phyloP scores from a whole-genome alignment of 495 filamentous ascomycete genomes.

The Cercophora scortea region DNA sequence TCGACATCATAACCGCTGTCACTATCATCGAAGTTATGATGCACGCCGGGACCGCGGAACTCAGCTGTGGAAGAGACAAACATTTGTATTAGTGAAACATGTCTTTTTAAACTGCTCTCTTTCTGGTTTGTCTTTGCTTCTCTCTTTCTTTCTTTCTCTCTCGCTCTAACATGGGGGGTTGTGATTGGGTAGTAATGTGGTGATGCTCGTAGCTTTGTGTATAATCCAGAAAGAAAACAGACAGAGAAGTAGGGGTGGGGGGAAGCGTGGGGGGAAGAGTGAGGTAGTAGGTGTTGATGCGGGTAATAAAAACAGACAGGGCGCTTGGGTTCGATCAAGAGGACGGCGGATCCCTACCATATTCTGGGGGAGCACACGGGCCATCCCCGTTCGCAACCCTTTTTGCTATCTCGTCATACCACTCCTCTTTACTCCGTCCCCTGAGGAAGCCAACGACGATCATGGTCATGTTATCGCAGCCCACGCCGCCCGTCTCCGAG shows the following conservation, averaged over 20 bases:
- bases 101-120: neutral
- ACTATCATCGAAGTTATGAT: slow-evolving; percentile 87
- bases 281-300: no score
- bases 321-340: slow-evolving; percentile 5
- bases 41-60: slow-evolving; percentile 86
- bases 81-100: slow-evolving; percentile 20
- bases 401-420: slow-evolving; percentile 92
- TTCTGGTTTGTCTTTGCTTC: neutral
- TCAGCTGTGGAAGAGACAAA: slow-evolving; percentile 55
- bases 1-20: slow-evolving; percentile 85
- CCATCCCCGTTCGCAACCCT: slow-evolving; percentile 95
- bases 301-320: no score
- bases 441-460: slow-evolving; percentile 78
- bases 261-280: no score
- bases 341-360: slow-evolving; percentile 63
- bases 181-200: neutral
- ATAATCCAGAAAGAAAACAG: neutral
- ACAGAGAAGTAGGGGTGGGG: no score
- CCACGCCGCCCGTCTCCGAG: slow-evolving; percentile 95
- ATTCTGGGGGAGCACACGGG: slow-evolving; percentile 97
- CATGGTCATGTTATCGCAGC: slow-evolving; percentile 99
- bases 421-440: slow-evolving; percentile 90
- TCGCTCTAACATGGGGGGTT: neutral
- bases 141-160: no score
- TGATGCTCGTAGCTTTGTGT: no score